Conservation (phyloP, 2,329 filamentous ascomycete genomes). For the Parafenestella ontariensis region DNA sequence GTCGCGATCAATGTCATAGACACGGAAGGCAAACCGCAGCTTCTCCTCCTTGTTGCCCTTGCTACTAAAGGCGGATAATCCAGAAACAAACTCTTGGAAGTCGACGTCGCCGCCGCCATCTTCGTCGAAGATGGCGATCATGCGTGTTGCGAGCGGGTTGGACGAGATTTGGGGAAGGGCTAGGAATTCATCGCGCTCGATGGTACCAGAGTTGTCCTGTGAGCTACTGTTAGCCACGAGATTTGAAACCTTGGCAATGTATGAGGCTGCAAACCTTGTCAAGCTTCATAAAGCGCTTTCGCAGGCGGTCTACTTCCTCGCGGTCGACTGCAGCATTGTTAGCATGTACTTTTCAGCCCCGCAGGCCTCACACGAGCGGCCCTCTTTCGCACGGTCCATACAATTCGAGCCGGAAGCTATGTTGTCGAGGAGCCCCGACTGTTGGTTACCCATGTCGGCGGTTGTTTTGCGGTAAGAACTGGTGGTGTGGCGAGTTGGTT, state of each 20-base stretch:
- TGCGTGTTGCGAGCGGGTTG: constrained; percentile 95
- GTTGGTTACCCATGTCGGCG: constrained; percentile 61
- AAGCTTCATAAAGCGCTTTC: constrained; percentile 98
- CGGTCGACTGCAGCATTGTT: constrained; percentile 76
- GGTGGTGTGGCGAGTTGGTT: constrained; percentile 20
- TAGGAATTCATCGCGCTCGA: constrained; percentile 98
- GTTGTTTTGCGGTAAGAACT: constrained; percentile 14
- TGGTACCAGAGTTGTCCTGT: constrained; percentile 98
- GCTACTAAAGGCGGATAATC: constrained; percentile 92
- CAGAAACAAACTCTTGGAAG: constrained; percentile 98
- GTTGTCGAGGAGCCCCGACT: constrained; percentile 81
- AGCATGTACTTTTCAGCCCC: constrained; percentile 40
- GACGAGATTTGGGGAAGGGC: constrained; percentile 96
- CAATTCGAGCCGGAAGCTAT: constrained; percentile 98
- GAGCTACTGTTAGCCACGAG: constrained; percentile 2
- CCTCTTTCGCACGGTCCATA: constrained; percentile 55
- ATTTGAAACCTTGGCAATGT: neutral
- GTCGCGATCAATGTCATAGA: constrained; percentile 99
- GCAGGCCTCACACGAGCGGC: constrained; percentile 31
- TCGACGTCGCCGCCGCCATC: constrained; percentile 97
- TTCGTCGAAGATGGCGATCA: constrained; percentile 99
- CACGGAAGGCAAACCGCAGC: constrained; percentile 96
- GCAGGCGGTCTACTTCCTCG: constrained; percentile 93
- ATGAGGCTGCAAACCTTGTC: constrained; percentile 74
- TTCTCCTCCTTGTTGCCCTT: constrained; percentile 99